phyloP scores from a whole-genome alignment of 805 yeast species.

The Candida ipomoeae region DNA sequence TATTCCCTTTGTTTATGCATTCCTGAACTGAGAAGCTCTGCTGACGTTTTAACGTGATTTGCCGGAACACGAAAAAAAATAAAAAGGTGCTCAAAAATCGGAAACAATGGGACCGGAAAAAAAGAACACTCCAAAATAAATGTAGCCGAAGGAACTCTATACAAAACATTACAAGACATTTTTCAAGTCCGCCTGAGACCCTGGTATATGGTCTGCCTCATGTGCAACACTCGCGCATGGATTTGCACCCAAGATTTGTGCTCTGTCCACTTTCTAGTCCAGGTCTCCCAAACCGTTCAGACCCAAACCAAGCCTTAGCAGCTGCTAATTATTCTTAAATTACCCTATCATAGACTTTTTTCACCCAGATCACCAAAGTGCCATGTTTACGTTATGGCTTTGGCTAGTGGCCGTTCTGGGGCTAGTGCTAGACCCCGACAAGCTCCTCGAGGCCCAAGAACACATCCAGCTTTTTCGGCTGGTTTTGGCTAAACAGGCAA shows the following conservation, averaged over 20 bases:
- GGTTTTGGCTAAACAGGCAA: background rate
- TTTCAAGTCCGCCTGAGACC: too few species aligned
- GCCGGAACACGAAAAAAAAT: too few species aligned
- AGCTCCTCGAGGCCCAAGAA: background rate
- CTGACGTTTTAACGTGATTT: too few species aligned
- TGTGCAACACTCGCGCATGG: background rate
- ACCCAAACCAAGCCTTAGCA: too few species aligned
- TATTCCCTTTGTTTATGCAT: too few species aligned
- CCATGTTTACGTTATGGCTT: background rate
- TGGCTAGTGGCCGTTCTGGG: slow-evolving; percentile 1
- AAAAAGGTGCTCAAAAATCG: too few species aligned
- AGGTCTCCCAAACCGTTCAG: background rate
- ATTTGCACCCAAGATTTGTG: slow-evolving; percentile 1
- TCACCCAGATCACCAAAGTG: background rate
- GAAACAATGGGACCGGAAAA: too few species aligned
- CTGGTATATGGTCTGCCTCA: background rate
- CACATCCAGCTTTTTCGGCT: slow-evolving; percentile 2
- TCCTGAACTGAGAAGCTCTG: too few species aligned
- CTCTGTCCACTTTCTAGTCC: background rate
- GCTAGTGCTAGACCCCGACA: slow-evolving; percentile 2
- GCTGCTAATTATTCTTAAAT: background rate
- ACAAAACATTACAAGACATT: too few species aligned
- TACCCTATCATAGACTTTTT: background rate
- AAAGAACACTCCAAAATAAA: too few species aligned
- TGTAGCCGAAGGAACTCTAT: too few species aligned